Percentiles rank a stretch among this genome's conserved stretches.
Evolutionary conservation across 805 yeast species (phyloP).

Genomic region (Yarrowia bubula): DNA sequence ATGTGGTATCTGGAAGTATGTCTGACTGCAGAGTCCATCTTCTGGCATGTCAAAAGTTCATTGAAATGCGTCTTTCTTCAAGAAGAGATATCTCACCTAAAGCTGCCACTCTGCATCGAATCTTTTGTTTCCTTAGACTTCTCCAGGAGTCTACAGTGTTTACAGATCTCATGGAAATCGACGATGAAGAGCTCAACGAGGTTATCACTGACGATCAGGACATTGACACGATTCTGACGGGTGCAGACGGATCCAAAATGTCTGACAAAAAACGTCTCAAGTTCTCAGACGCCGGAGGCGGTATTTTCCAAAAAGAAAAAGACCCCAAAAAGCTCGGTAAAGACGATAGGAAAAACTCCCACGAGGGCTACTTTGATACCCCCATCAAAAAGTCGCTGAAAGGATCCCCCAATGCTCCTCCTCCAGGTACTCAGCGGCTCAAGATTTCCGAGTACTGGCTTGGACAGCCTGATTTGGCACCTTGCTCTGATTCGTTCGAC

Average conservation of each 20-base stretch:
- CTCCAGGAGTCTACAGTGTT: conserved; percentile 72
- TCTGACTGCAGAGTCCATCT: conserved; percentile 76
- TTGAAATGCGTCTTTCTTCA: conserved; percentile 62
- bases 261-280: conserved; percentile 23
- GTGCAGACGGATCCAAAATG: conserved; percentile 26
- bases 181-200: conserved; percentile 32
- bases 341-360: not conserved
- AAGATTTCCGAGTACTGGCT: conserved; percentile 23
- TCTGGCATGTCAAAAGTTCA: conserved; percentile 71
- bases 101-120: conserved; percentile 73
- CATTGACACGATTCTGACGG: conserved; percentile 15
- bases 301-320: conserved; percentile 18
- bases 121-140: conserved; percentile 69
- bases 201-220: conserved; percentile 24
- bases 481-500: conserved; percentile 19
- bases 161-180: conserved; percentile 27
- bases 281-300: conserved; percentile 22
- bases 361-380: conserved; percentile 20
- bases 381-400: conserved; percentile 23
- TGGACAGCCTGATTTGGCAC: conserved; percentile 17
- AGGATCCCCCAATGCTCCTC: conserved; percentile 13
- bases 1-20: conserved; percentile 89
- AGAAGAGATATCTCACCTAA: conserved; percentile 69
- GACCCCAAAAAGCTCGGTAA: not conserved
- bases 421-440: conserved; percentile 1